These are phyloP conservation scores for Rubia balearica DNA, from an alignment of 305 asterid species.

Conservation along the genomic window DNA sequence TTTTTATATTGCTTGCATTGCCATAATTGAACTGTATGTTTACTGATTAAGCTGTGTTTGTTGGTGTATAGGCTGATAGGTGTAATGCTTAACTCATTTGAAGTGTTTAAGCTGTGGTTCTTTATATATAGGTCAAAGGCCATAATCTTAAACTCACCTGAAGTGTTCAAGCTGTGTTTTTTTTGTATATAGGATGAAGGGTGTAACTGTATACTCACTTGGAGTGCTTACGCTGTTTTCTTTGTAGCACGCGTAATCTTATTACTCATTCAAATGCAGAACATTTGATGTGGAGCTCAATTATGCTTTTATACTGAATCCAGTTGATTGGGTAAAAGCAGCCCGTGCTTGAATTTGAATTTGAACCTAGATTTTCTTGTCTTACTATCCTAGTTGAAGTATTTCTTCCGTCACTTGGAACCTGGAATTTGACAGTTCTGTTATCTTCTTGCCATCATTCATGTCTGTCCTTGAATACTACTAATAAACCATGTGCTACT, in stretches of 20 bases:
- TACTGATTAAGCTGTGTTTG: neutral
- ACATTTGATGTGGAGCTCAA: neutral
- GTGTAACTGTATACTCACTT: neutral
- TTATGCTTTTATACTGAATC: neutral
- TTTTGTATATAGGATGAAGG: neutral
- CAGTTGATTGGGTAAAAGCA: neutral
- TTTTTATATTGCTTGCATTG: no score
- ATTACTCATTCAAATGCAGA: no score
- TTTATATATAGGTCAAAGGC: neutral
- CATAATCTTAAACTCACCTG: neutral
- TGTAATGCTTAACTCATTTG: neutral
- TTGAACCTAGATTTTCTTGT: slow-evolving; percentile 6
- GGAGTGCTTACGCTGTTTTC: no score
- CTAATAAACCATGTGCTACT: neutral
- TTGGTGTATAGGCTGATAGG: neutral
- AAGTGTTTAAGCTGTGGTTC: neutral
- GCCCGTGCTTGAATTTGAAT: neutral
- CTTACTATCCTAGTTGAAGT: neutral
- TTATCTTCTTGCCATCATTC: neutral
- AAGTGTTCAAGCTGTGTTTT: neutral
- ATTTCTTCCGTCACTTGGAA: neutral
- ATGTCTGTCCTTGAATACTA: neutral
- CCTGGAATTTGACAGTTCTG: neutral
- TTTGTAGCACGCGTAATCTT: no score
- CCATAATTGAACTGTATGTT: neutral